Evolutionary conservation across 148 eudicot genomes (phyloP), one percentile per base, ranked within the genome.

Genomic region (Vaccinium myrtillus): DNA sequence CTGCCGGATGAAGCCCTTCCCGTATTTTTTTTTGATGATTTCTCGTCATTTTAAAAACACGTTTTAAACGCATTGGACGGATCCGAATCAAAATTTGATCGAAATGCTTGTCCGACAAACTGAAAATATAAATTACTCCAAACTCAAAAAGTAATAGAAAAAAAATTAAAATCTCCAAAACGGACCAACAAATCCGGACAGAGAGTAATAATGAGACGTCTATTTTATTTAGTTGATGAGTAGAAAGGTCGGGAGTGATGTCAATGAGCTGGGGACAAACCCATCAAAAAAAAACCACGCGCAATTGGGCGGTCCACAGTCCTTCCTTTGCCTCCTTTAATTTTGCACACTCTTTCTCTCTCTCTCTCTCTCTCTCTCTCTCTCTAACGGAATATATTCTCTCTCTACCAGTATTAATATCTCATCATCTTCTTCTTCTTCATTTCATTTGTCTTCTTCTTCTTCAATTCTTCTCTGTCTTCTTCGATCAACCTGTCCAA

Each of bases 261-360:
- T 85, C 83, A 88, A 65, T 73, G 19, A 79, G 86, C 71, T 85
- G 87, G 88, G 90, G 84, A 88, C 88, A 69, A 78, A 84, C 84
- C 86, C 88, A 69, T 73, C 70, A 43, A 43, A 84, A 80, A 75
- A 51, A 49, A 71, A 21, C 88, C 90, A 86, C 81, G 90, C 88
- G 88, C 88, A 83, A 80, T 55, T 23, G 79, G 75, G 81, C 82
- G 82, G 90, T 80, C 87, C 89, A 69, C 85, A 23, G 19, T 13
- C 76, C 53, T 16, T 11, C 70, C 51, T 43, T 80, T 63, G 19
- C 30, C 54, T 2, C 27, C 4, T 32, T 32, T 65, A 21, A 6
- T 43, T 86, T 46, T 81, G 3, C 53, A 55, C 80, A 48, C 32
- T 36, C 21, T 55, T 16, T 43, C 1, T 77, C 0, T 14, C 1